Evolutionary conservation across 2,329 filamentous ascomycete species (phyloP).

Genomic region (Aspergillus vadensis): DNA sequence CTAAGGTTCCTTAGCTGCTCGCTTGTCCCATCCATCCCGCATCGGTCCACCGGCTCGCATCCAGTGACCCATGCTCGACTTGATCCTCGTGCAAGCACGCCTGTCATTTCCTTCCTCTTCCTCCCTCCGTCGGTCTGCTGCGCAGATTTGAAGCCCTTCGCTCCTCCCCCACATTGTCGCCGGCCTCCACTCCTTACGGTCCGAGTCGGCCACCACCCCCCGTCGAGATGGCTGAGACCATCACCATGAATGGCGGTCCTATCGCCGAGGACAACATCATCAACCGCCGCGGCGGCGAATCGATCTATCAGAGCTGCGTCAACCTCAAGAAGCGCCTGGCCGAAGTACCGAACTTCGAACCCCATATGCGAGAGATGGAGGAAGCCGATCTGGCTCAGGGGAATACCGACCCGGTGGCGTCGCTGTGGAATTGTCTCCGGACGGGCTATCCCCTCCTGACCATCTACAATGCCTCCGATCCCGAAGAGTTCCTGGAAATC

Average conservation of each 20-base stretch:
- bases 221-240: slow-evolving; percentile 40
- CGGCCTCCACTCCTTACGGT: slow-evolving; percentile 14
- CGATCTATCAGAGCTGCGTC: slow-evolving; percentile 93
- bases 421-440: slow-evolving; percentile 84
- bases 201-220: slow-evolving; percentile 23
- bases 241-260: slow-evolving; percentile 38
- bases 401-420: slow-evolving; percentile 78
- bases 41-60: slow-evolving; percentile 30
- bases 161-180: slow-evolving; percentile 11
- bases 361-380: slow-evolving; percentile 71
- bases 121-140: slow-evolving; percentile 31
- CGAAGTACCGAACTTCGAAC: slow-evolving; percentile 80
- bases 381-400: slow-evolving; percentile 65
- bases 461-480: slow-evolving; percentile 84
- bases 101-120: slow-evolving; percentile 24
- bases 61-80: slow-evolving; percentile 36
- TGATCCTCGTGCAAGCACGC: slow-evolving; percentile 31
- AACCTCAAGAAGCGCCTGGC: slow-evolving; percentile 77
- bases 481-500: slow-evolving; percentile 67
- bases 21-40: slow-evolving; percentile 31
- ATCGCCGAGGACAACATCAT: slow-evolving; percentile 89
- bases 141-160: slow-evolving; percentile 34
- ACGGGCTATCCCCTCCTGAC: slow-evolving; percentile 80
- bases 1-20: slow-evolving; percentile 24
- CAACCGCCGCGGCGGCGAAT: slow-evolving; percentile 94